phyloP scores from a whole-genome alignment of 164 flowering plant genomes.

The Chimonanthus salicifolius region DNA sequence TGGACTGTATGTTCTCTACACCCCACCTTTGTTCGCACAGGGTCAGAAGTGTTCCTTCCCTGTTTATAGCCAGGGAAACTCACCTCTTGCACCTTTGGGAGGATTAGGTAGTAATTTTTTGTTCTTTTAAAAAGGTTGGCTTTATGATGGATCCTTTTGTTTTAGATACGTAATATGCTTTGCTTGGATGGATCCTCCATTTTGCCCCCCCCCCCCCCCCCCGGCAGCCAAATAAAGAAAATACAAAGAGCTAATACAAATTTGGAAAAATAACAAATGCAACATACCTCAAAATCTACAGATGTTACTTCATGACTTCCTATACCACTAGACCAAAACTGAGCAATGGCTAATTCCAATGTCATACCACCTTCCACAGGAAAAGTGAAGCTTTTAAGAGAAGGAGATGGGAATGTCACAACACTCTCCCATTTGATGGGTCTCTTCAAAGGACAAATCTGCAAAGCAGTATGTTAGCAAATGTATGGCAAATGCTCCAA shows the following conservation, averaged over 20 bases:
- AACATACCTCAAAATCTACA: constrained; percentile 82
- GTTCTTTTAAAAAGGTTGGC: no score
- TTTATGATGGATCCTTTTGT: no score
- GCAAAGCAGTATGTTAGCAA: constrained; percentile 14
- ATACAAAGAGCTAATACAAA: background rate
- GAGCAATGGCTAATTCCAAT: constrained; percentile 88
- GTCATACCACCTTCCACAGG: constrained; percentile 80
- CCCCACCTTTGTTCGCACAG: no score
- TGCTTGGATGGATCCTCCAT: no score
- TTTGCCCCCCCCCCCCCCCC: no score
- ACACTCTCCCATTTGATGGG: constrained; percentile 85
- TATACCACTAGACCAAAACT: constrained; percentile 94
- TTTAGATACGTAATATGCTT: no score
- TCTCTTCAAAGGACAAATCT: constrained; percentile 83
- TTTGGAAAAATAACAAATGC: background rate
- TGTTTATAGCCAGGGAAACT: no score
- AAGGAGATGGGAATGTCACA: constrained; percentile 73
- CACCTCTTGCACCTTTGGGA: no score
- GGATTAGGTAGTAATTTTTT: no score
- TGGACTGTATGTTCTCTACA: no score
- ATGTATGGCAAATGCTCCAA: background rate
- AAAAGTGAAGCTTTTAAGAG: constrained; percentile 65
- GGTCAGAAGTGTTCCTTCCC: no score
- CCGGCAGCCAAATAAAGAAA: background rate
- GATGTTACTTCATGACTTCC: constrained; percentile 74